Percentiles rank a stretch among this genome's conserved stretches.
These are phyloP conservation scores for Bryum argenteum DNA, from an alignment of 225 moss, liverwort and hornwort genomes.

Conservation along the genomic window DNA sequence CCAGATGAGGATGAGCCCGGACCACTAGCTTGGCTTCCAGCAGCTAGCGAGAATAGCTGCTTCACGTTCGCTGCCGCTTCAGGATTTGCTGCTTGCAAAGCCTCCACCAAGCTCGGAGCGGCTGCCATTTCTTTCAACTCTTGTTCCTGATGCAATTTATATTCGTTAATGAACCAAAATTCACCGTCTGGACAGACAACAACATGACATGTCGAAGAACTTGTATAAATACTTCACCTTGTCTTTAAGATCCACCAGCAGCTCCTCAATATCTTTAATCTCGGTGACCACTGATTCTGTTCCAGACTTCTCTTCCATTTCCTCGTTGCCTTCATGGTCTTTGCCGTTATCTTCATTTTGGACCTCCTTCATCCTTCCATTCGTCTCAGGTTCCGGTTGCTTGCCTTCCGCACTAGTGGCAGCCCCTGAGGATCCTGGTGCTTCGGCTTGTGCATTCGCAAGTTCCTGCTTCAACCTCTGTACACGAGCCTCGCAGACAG, in stretches of 20 bases:
- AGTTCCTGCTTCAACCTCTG: slow-evolving; percentile 65
- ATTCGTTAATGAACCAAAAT: slow-evolving; percentile 9
- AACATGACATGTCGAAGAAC: neutral
- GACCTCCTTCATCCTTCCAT: slow-evolving; percentile 43
- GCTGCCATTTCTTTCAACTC: slow-evolving; percentile 90
- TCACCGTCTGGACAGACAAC: neutral
- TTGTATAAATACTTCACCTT: slow-evolving; percentile 47
- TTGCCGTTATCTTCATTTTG: slow-evolving; percentile 39
- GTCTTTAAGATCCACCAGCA: slow-evolving; percentile 81
- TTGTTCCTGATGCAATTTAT: slow-evolving; percentile 54
- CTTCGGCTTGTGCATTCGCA: slow-evolving; percentile 33
- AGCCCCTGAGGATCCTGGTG: slow-evolving; percentile 20
- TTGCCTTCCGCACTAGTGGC: slow-evolving; percentile 25
- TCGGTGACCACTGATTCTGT: slow-evolving; percentile 41
- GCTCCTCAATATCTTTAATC: slow-evolving; percentile 76
- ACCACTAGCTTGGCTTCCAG: slow-evolving; percentile 45
- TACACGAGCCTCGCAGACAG: slow-evolving; percentile 79
- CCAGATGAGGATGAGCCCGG: slow-evolving; percentile 52
- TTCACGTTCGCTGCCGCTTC: slow-evolving; percentile 76
- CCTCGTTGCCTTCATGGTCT: slow-evolving; percentile 20
- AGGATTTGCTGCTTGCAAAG: slow-evolving; percentile 80
- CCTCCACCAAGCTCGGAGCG: slow-evolving; percentile 81
- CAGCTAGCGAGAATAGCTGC: slow-evolving; percentile 56
- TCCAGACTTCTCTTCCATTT: slow-evolving; percentile 35
- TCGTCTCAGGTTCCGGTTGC: slow-evolving; percentile 32